A percentile compares a stretch with the other conserved stretches of the same genome.
These are phyloP conservation scores for Chaetomium tenue DNA, from an alignment of 495 filamentous ascomycete genomes.

Conservation along the genomic window DNA sequence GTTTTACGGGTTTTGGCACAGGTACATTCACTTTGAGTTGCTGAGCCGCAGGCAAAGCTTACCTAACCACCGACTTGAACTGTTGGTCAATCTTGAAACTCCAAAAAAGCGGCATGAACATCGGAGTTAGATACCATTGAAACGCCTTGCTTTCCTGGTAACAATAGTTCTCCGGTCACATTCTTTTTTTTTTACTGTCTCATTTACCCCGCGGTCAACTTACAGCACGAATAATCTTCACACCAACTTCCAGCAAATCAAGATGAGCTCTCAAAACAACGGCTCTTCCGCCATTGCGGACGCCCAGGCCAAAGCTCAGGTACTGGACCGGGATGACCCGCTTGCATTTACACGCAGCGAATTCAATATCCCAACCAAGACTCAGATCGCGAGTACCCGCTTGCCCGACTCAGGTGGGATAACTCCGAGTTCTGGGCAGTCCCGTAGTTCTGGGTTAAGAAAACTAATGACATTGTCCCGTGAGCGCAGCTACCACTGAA, in stretches of 20 bases:
- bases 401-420: conserved; percentile 44
- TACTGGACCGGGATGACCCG: conserved; percentile 66
- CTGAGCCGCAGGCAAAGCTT: neutral
- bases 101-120: too few relatives aligned
- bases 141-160: neutral
- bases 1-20: neutral
- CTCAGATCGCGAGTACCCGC: conserved; percentile 67
- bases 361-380: conserved; percentile 81
- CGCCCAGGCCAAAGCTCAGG: conserved; percentile 23
- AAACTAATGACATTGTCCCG: neutral
- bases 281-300: conserved; percentile 1
- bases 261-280: conserved; percentile 21
- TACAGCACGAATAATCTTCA: neutral
- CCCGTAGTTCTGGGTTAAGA: neutral
- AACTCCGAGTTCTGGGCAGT: neutral
- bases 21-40: neutral
- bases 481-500: conserved; percentile 1
- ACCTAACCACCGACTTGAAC: neutral
- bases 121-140: neutral
- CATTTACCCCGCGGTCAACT: neutral
- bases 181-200: neutral
- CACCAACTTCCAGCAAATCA: neutral
- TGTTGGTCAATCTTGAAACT: too few relatives aligned
- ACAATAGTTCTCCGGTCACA: too few relatives aligned
- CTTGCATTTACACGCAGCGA: conserved; percentile 67